Evolutionary conservation across 441 rosid genomes (phyloP).

Genomic region (Populus hybrid): DNA sequence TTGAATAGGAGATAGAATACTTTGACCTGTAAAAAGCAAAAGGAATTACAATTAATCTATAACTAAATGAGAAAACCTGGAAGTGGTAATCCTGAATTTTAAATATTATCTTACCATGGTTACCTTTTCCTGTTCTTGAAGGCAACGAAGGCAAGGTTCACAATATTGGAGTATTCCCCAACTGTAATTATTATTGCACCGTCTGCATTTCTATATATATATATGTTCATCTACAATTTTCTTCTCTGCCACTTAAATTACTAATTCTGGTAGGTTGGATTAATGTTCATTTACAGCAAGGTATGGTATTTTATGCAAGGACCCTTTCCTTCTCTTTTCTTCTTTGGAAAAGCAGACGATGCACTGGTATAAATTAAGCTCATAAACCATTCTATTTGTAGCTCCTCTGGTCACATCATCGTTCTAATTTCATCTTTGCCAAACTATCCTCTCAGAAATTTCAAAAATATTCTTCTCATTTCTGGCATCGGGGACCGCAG

Average conservation of each 20-base stretch:
- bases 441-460: neutral
- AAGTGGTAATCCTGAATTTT: no score
- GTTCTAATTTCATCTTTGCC: slow-evolving; percentile 18
- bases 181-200: neutral
- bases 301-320: neutral
- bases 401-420: slow-evolving; percentile 24
- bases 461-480: neutral
- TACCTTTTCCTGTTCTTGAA: neutral
- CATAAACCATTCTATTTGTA: slow-evolving; percentile 3
- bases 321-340: neutral
- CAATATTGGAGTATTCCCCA: no score
- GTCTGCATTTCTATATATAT: neutral
- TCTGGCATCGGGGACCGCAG: neutral
- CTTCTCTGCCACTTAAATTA: neutral
- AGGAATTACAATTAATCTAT: neutral
- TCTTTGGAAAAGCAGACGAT: slow-evolving; percentile 6
- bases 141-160: neutral
- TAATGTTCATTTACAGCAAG: neutral
- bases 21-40: neutral
- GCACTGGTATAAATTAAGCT: neutral
- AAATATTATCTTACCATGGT: no score
- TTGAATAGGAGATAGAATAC: neutral
- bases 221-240: neutral
- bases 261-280: neutral
- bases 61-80: neutral